Base-by-base conservation (phyloP, 306 rosid species). In the Quercus cerris region DNA sequence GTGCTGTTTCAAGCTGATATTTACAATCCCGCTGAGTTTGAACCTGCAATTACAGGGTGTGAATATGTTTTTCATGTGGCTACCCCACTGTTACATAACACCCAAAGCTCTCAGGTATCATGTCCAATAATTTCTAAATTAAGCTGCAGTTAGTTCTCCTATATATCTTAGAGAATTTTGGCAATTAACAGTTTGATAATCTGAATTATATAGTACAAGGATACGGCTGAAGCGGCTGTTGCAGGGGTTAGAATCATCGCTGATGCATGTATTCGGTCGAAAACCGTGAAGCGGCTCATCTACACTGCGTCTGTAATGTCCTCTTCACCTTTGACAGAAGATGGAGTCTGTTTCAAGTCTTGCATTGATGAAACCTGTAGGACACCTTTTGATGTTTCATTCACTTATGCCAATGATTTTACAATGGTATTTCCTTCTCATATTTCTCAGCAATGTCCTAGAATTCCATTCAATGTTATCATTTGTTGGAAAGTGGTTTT, bases 31-130 rank as follows among this genome's bases (percentile, higher is more conserved):
- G 0, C 66, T 5, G 81, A 75, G 0, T 90, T 78, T 44, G 83
- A 81, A 10, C 41, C 73, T 5, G 86, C 90, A n/a, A 78, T 86
- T 68, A 31, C 75, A 52, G 90, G 88, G 1, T 90, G 91, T 55
- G 64, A 86, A 14, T 81, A 81, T 73, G 94, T 90, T 69, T 88
- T 90, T 59, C 91, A 84, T 38, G 76, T 90, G 52, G 90, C 88
- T 14, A 88, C 87, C 55, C 88, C 90, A 1, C 0, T 46, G 9
- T 71, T 12, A 23, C 87, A 86, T 69, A 80, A 54, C 63, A 3
- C 15, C 38, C 80, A 68, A 12, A 49, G 78, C 85, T 79, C 84
- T 55, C 82, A 81, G 86, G 93, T 88, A 59, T 54, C 41, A 35
- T 6, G 44, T 51, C 38, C 15, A 20, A 31, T 74, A 35, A 38